A percentile compares a stretch with the other conserved stretches of the same genome.
Evolutionary conservation across 1,139 yeast genomes (phyloP).

Genomic region (Pichia sp.): DNA sequence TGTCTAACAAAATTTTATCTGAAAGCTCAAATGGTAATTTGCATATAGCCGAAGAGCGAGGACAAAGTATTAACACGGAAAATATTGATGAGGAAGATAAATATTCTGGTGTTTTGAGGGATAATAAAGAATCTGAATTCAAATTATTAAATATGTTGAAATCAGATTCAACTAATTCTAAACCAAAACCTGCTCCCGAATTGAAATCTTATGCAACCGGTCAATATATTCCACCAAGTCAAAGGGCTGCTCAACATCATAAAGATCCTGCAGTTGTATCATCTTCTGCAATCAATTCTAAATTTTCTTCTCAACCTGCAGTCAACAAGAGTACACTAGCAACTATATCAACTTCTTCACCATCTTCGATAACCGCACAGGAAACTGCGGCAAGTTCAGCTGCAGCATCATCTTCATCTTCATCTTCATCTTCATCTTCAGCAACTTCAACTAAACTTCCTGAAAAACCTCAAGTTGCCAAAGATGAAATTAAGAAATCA

Average conservation of each 20-base stretch:
- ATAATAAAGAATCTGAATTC: slow-evolving; percentile 34
- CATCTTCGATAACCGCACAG: not conserved
- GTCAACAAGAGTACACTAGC: not conserved
- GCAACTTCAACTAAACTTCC: slow-evolving; percentile 3
- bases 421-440: no score
- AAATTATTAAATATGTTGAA: slow-evolving; percentile 26
- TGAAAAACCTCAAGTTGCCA: slow-evolving; percentile 6
- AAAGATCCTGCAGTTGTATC: slow-evolving; percentile 70
- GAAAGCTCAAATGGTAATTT: slow-evolving; percentile 58
- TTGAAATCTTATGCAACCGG: slow-evolving; percentile 27
- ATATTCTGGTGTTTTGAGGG: slow-evolving; percentile 79
- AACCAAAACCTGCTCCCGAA: slow-evolving; percentile 11
- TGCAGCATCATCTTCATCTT: slow-evolving; percentile 26
- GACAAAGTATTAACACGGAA: slow-evolving; percentile 62
- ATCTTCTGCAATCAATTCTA: slow-evolving; percentile 5
- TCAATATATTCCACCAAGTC: slow-evolving; percentile 57
- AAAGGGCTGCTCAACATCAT: slow-evolving; percentile 57
- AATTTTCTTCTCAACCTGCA: not conserved
- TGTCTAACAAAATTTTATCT: slow-evolving; percentile 79
- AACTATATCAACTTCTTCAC: not conserved
- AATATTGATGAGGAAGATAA: slow-evolving; percentile 94
- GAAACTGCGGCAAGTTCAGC: slow-evolving; percentile 54
- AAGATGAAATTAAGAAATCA: not conserved
- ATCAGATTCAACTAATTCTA: not conserved
- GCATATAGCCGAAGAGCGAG: slow-evolving; percentile 91